Percentiles rank a stretch among this genome's conserved stretches.
Conservation (phyloP, 345 rosid species). For the Eucalyptus melliodora region DNA sequence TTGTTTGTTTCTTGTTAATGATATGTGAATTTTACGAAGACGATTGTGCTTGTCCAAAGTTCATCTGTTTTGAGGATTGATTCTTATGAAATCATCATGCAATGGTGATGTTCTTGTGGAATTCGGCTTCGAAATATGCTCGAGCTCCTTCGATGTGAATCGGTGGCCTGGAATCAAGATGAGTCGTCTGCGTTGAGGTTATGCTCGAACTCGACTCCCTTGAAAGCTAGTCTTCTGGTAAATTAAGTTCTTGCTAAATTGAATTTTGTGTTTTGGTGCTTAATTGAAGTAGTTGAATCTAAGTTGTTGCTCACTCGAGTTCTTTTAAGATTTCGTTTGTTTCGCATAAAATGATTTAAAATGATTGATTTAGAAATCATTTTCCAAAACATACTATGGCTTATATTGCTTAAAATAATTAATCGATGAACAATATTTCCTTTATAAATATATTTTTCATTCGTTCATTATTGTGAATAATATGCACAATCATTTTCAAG, state of each 20-base stretch:
- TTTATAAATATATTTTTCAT: not conserved
- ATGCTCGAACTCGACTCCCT: not conserved
- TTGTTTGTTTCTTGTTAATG: not conserved
- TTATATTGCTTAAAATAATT: not conserved
- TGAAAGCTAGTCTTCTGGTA: not conserved
- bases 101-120: not conserved
- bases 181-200: not conserved
- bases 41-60: not conserved
- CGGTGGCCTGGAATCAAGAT: not conserved
- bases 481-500: too few relatives aligned
- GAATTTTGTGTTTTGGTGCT: not conserved
- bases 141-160: not conserved
- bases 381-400: accelerated
- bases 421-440: accelerated
- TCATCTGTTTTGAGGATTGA: not conserved
- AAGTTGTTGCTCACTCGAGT: not conserved
- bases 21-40: not conserved
- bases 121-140: not conserved
- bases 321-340: not conserved
- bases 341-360: accelerated
- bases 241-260: not conserved
- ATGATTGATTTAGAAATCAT: not conserved
- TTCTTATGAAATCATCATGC: not conserved
- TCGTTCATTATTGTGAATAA: accelerated
- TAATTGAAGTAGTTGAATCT: not conserved